Evolutionary conservation across 495 filamentous ascomycete species (phyloP), one percentile per base, ranked within the genome.

Genomic region (Extremus antarcticus): DNA sequence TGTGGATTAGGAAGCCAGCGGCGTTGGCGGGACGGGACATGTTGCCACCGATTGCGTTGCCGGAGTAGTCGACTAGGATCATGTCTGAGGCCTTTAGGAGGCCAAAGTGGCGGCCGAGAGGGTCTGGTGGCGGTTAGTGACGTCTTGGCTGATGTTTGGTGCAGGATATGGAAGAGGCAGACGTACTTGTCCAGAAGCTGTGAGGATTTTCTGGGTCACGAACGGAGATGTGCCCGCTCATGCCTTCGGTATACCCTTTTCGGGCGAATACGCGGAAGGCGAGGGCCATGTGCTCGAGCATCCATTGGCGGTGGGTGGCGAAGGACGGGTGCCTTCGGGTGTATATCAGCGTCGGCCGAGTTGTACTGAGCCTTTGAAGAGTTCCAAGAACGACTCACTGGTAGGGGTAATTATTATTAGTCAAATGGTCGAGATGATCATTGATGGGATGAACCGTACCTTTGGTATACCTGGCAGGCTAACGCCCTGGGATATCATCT

Each of bases 161-260:
- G 23, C n/a, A 17, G 19, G 22, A n/a, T 8, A 20, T 29, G 25
- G 32, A n/a, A 11, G 17, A 38, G 16, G 4, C 3, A 45, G 4
- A 45, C 41, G 3, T 45, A 45, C 41, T 85, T 68, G 82, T 83
- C 82, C 83, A 87, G 73, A 86, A 83, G 47, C 78, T 73, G 32
- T 80, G 67, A 3, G 68, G 67, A 58, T 77, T 68, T 46, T 84
- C 77, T 3, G 81, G 79, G 61, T 84, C 81, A 21, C 80, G 73
- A 15, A 85, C 78, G 2, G 74, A 78, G 59, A 87, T 85, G 65
- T 85, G 82, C 0, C 82, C 81, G 2, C 73, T 72, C 61, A 82
- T 77, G 24, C 83, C 81, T 66, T 85, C 81, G n/a, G 76, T 79
- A 65, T 77, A 84, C 24, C 78, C 78, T 52, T 70, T 69, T 29